Base-by-base conservation (phyloP, 305 asterid genomes). In the Fraxinus sp. region DNA sequence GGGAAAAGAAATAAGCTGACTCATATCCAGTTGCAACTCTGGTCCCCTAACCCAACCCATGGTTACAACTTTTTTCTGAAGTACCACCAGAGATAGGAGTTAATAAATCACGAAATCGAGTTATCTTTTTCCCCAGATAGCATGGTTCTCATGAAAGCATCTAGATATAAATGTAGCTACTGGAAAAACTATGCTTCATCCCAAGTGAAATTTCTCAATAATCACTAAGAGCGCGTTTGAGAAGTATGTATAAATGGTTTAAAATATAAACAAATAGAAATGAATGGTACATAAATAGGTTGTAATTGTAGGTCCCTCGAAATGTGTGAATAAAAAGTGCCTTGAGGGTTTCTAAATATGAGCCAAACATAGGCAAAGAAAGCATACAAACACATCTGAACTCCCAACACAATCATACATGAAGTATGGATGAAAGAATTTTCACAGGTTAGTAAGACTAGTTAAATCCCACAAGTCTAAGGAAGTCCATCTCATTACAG, bases 21-120 rank as follows among this genome's bases (percentile, higher is more conserved):
- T 20, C 80, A 24, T 13, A 85, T 30, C 18, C 66, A 30, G 52
- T 43, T 4, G 59, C 82, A 82, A 78, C 80, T 46, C 75, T 14
- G 33, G 36, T 10, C 75, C 33, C 33, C 62, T 13, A 68, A 9
- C 41, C 41, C 39, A 11, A 4, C 20, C 75, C 75, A 28, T 11
- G 75, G 41, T 28, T 30, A 28, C 75, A 68, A 28, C 16, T 62
- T 62, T 24, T 57, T 0, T 24, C 33, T 62, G 32, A 9, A 20
- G 33, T 20, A 62, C 37, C 41, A 70, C 39, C 41, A 70, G 41
- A 70, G 39, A 30, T 30, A 22, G 10, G 75, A 70, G 75, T 13
- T 30, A 70, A 70, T 22, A 16, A 9, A 3, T 28, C 35, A 66
- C 11, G 73, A 66, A 64, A 66, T 11, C 4, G 7, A 64, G 36